Percentiles rank a stretch among this genome's conserved stretches.
Conservation (phyloP, 371 early-diverging fungal species). For the Actinomortierella wolfii region DNA sequence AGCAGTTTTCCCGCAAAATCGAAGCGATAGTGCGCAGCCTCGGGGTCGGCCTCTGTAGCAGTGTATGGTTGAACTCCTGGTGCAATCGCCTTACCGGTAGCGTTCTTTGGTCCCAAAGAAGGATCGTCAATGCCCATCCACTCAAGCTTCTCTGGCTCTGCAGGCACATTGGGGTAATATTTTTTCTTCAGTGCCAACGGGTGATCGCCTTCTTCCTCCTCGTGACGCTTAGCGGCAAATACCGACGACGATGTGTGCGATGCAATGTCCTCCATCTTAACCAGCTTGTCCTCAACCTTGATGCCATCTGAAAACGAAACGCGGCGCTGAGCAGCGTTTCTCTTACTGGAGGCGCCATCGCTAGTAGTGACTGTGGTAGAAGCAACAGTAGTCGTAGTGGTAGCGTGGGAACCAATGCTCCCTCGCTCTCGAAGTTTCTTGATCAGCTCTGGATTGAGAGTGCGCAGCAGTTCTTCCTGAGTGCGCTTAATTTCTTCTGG, state of each 20-base stretch:
- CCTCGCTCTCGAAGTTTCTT: slow-evolving; percentile 43
- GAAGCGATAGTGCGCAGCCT: slow-evolving; percentile 62
- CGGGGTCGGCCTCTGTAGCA: slow-evolving; percentile 25
- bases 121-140: slow-evolving; percentile 64
- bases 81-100: slow-evolving; percentile 29
- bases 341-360: slow-evolving; percentile 24
- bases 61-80: slow-evolving; percentile 45
- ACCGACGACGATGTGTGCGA: background rate
- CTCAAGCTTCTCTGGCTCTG: slow-evolving; percentile 70
- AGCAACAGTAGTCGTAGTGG: background rate
- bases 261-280: slow-evolving; percentile 18
- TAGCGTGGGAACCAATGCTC: background rate
- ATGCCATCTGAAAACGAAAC: slow-evolving; percentile 34
- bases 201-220: slow-evolving; percentile 54
- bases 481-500: slow-evolving; percentile 64
- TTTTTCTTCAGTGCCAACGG: slow-evolving; percentile 56
- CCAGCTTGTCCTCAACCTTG: slow-evolving; percentile 25
- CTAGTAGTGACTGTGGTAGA: slow-evolving; percentile 13
- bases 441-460: slow-evolving; percentile 60
- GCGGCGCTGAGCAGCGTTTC: slow-evolving; percentile 15
- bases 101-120: slow-evolving; percentile 9
- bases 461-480: slow-evolving; percentile 58
- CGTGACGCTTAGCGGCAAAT: slow-evolving; percentile 31
- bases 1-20: slow-evolving; percentile 77
- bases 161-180: slow-evolving; percentile 59